Evolutionary conservation across 495 filamentous ascomycete genomes (phyloP), one percentile per base, ranked within the genome.

Genomic region (Daldinia decipiens): DNA sequence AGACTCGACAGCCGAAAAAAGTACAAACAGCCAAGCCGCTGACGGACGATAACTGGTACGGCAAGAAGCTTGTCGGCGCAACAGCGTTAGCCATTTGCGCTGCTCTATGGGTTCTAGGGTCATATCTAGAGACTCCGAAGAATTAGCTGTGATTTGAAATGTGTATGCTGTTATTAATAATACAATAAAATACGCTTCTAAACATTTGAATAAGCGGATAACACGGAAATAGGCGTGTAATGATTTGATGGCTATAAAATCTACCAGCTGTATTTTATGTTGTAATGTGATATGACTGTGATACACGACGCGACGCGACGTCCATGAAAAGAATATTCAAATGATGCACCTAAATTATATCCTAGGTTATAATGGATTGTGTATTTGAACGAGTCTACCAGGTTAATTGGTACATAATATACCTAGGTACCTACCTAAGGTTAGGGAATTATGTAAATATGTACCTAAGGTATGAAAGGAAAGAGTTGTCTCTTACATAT

Each of bases 11-110:
- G n/a, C 77, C 65, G 72, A 84, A 74, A 69, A 84, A 70, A 68
- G 77, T 73, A 32, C 83, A 81, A 64, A 73, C 77, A 31, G 87
- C 90, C 4, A 90, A 89, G 58, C 88, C 88, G 27, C 83, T 92
- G 72, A 85, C 86, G 19, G 87, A 89, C 58, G 88, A 91, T 34
- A 83, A 83, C 57, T 88, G 86, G 79, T 93, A 89, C 88, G 82
- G 84, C 21, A 94, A 91, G 79, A 91, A 91, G 71, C 70, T 90
- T 7, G 79, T 88, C 19, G 91, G 91, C 4, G 83, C 86, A 15
- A 86, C 87, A 36, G 86, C 90, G 8, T 77, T 94, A 26, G 86
- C 87, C 26, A 89, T 86, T 17, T 93, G 89, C 70, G 86, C 87
- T 13, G 83, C 87, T n/a, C 76, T 91, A 17, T 94, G 91, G 91